Percentiles rank a stretch among this genome's conserved stretches.
Evolutionary conservation across 768 basidiomycete genomes (phyloP).

Genomic region (Phlegmacium glaucopus): DNA sequence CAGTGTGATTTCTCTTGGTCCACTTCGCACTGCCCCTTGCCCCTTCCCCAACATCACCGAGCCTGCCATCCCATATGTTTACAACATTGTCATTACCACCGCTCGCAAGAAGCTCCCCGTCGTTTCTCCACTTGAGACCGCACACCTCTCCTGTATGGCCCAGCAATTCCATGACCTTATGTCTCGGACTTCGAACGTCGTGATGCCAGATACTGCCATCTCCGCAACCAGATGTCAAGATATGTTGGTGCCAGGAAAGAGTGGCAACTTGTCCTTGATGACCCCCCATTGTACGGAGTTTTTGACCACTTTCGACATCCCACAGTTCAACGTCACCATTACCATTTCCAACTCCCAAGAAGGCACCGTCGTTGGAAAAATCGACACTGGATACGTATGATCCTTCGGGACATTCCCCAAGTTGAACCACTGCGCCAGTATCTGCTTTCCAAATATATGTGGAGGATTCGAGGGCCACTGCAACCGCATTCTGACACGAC

Average conservation of each 20-base stretch:
- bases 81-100: slow-evolving; percentile 98
- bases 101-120: slow-evolving; percentile 88
- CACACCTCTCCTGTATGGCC: slow-evolving; percentile 95
- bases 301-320: slow-evolving; percentile 78
- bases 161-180: slow-evolving; percentile 86
- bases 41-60: slow-evolving; percentile 52
- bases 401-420: slow-evolving; percentile 74
- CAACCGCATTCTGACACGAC: slow-evolving; percentile 83
- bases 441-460: slow-evolving; percentile 97
- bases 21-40: slow-evolving; percentile 70
- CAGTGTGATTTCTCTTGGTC: slow-evolving; percentile 90
- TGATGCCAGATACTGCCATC: slow-evolving; percentile 97
- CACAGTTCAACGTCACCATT: slow-evolving; percentile 91
- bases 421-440: slow-evolving; percentile 75
- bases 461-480: slow-evolving; percentile 81
- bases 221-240: slow-evolving; percentile 84
- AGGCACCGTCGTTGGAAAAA: slow-evolving; percentile 78
- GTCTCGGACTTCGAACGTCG: slow-evolving; percentile 83
- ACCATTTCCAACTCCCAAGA: slow-evolving; percentile 78
- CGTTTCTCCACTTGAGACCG: slow-evolving; percentile 83
- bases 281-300: slow-evolving; percentile 87
- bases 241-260: slow-evolving; percentile 84
- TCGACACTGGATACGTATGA: slow-evolving; percentile 74
- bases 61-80: slow-evolving; percentile 92
- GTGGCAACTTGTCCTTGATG: slow-evolving; percentile 82